A percentile compares a stretch with the other conserved stretches of the same genome.
phyloP scores from a whole-genome alignment of 2,329 filamentous ascomycete species.

The Amesomyces nigricolor region DNA sequence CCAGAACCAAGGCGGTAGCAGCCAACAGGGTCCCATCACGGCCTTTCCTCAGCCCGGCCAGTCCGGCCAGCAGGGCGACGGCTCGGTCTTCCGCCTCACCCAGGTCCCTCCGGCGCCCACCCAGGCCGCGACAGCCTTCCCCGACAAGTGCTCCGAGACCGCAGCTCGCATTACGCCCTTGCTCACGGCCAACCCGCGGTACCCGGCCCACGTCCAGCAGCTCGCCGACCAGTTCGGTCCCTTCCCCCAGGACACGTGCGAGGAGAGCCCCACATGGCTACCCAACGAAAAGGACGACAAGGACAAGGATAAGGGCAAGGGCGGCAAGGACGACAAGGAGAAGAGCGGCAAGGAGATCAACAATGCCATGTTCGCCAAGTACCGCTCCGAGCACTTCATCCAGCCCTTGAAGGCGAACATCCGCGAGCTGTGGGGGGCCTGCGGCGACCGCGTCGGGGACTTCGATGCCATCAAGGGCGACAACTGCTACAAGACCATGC shows the following conservation, averaged over 20 bases:
- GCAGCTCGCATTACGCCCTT: conserved; percentile 10
- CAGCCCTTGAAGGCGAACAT: conserved; percentile 11
- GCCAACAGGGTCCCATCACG: not conserved
- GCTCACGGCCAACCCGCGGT: conserved; percentile 8
- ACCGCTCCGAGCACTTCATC: conserved; percentile 7
- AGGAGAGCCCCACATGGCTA: not conserved
- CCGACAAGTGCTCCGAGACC: conserved; percentile 5
- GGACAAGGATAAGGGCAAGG: not conserved
- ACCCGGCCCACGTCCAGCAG: conserved; percentile 2
- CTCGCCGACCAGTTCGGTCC: conserved; percentile 12
- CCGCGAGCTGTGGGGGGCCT: conserved; percentile 7
- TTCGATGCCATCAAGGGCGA: not conserved
- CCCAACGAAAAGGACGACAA: not conserved
- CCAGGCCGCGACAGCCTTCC: not conserved
- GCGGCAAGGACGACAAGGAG: conserved; percentile 1
- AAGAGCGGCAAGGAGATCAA: not conserved
- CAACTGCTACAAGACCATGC: conserved; percentile 12
- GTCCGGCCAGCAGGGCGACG: not conserved
- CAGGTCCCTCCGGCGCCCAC: conserved; percentile 5
- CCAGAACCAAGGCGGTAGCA: not conserved
- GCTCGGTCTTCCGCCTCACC: conserved; percentile 2
- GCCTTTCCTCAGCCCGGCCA: not conserved
- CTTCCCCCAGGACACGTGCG: conserved; percentile 11
- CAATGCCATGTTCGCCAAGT: conserved; percentile 1
- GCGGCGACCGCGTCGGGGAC: not conserved